phyloP scores from a whole-genome alignment of 2,329 filamentous ascomycete species.

The Endocalyx cinctus region DNA sequence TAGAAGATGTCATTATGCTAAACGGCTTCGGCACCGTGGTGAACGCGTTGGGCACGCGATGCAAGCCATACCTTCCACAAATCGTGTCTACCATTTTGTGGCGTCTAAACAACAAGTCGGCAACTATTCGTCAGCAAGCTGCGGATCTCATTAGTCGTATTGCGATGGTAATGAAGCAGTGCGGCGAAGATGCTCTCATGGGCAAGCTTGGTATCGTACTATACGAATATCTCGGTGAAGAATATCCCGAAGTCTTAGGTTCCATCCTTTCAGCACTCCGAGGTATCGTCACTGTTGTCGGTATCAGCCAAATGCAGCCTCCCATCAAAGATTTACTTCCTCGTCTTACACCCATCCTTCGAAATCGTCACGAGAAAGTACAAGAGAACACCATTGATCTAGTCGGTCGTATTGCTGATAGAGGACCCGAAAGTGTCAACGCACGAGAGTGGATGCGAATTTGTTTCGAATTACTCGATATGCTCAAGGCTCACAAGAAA shows the following conservation, averaged over 20 bases:
- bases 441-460: constrained; percentile 99
- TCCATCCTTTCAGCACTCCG: constrained; percentile 93
- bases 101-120: constrained; percentile 95
- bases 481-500: constrained; percentile 99
- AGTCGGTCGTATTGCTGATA: constrained; percentile 94
- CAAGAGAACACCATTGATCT: constrained; percentile 99
- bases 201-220: constrained; percentile 90
- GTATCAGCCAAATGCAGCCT: constrained; percentile 96
- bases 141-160: constrained; percentile 95
- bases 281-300: constrained; percentile 95
- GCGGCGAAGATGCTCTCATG: constrained; percentile 92
- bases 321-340: constrained; percentile 95
- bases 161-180: constrained; percentile 98
- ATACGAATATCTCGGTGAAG: constrained; percentile 97
- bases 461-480: constrained; percentile 96
- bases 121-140: constrained; percentile 93
- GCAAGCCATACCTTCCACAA: constrained; percentile 94
- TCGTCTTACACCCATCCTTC: constrained; percentile 92
- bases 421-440: constrained; percentile 93
- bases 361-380: constrained; percentile 98
- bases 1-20: constrained; percentile 92
- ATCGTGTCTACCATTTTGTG: constrained; percentile 96
- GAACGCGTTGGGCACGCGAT: constrained; percentile 86
- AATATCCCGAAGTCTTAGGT: constrained; percentile 95
- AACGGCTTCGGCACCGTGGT: constrained; percentile 98